Evolutionary conservation across 179 eudicot genomes (phyloP), one percentile per base, ranked within the genome.

Genomic region (Vitellaria paradoxa): DNA sequence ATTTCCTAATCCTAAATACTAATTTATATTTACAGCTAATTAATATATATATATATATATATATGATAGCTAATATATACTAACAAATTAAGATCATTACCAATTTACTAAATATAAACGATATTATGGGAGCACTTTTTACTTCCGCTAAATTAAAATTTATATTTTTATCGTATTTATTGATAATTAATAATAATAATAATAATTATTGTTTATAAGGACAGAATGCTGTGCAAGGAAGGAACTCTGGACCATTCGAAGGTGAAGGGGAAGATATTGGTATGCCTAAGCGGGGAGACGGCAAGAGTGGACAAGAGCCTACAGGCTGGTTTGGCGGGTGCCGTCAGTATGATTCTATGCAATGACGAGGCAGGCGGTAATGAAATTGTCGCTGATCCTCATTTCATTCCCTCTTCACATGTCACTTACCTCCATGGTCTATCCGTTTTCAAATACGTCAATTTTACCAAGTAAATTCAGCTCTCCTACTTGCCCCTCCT

Each of bases 221-320:
- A 11, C 76, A 88, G 91, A 23, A 9, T 53, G 55, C 75, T 88
- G 18, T 88, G 91, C 75, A 5, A 50, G 26, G 15, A 14, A 8
- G 81, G 79, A 20, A 37, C 86, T 6, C 67, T 88, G 57, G 87
- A 89, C 75, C 70, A 74, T 4, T 47, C 6, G 14, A 87, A 87
- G 65, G 92, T 74, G 30, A 75, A 79, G 75, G 92, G 92, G 4
- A 87, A 87, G 80, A 79, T 87, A 14, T 37, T 87, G 83, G 90
- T 72, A 7, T 85, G 87, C 59, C 82, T 80, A 20, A 55, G 77
- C 57, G 85, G 80, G 6, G 65, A 24, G 5, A 72, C 1, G 2
- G 46, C 30, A 7, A 21, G 67, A 64, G 55, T 14, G 14, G 78
- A 78, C 14, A 77, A 80, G 72, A 73, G 75, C 11, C 11, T n/a